Percentiles rank a stretch among this genome's conserved stretches.
These are phyloP conservation scores for Zymoseptoria crescenta DNA, from an alignment of 2,329 filamentous ascomycete species.

Conservation along the genomic window DNA sequence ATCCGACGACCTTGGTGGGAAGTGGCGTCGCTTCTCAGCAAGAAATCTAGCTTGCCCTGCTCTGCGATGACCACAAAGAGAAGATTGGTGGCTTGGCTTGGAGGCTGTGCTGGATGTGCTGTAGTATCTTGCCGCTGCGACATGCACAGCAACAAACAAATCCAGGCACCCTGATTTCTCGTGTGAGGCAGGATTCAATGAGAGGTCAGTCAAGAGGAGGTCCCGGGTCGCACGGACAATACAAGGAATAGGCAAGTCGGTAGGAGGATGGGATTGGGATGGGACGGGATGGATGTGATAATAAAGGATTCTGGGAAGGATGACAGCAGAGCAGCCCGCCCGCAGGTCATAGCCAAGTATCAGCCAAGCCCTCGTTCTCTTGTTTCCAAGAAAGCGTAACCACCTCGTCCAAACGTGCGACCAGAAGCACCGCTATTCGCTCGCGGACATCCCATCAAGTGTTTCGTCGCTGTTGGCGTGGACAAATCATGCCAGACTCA, in stretches of 20 bases:
- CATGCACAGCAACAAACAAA: not conserved
- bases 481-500: too few species aligned
- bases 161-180: not conserved
- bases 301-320: not conserved
- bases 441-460: too few species aligned
- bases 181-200: not conserved
- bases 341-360: not conserved
- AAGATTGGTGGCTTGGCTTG: too few species aligned
- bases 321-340: too few species aligned
- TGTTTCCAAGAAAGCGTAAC: too few species aligned
- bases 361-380: too few species aligned
- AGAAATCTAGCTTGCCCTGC: not conserved
- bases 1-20: not conserved
- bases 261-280: not conserved
- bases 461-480: too few species aligned
- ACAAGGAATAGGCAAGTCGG: not conserved
- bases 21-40: not conserved
- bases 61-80: too few species aligned
- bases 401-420: too few species aligned
- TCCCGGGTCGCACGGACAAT: not conserved
- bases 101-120: too few species aligned
- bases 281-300: not conserved
- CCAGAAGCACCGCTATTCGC: too few species aligned
- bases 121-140: not conserved
- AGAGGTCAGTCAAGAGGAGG: not conserved